Conservation (phyloP, 768 basidiomycete genomes). For the Mrakia frigida region DNA sequence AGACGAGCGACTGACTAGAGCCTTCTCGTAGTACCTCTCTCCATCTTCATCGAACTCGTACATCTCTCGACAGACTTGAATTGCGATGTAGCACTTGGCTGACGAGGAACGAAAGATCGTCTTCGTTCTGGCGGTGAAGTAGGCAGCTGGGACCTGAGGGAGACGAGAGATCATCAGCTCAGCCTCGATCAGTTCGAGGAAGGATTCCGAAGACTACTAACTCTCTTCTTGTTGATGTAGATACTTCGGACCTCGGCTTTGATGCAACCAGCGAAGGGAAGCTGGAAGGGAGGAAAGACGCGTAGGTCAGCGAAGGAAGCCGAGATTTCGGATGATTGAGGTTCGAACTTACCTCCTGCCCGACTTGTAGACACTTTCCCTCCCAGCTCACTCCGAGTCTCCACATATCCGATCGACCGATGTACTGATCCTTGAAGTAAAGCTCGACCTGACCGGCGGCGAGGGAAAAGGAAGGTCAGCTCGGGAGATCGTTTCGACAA, state of each 20-base stretch:
- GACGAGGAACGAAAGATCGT: conserved; percentile 83
- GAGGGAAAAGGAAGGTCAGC: neutral
- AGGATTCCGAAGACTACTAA: conserved; percentile 38
- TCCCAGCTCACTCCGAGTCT: conserved; percentile 74
- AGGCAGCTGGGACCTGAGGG: conserved; percentile 68
- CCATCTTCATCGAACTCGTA: conserved; percentile 98
- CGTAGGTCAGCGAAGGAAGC: neutral
- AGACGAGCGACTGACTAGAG: conserved; percentile 53
- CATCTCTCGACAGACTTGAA: conserved; percentile 85
- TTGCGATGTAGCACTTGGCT: conserved; percentile 64
- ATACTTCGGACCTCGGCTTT: conserved; percentile 73
- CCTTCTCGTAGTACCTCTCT: conserved; percentile 91
- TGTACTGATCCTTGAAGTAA: conserved; percentile 88
- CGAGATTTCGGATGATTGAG: neutral
- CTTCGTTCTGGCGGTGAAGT: conserved; percentile 76
- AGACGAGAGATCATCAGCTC: neutral
- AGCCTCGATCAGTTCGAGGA: neutral
- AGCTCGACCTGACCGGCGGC: conserved; percentile 66
- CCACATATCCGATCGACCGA: conserved; percentile 97
- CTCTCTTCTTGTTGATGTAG: conserved; percentile 64
- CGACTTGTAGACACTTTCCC: conserved; percentile 71
- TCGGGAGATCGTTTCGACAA: neutral
- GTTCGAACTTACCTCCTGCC: conserved; percentile 60
- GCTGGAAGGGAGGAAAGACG: conserved; percentile 1
- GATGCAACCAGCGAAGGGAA: conserved; percentile 70